These are phyloP conservation scores for Thinopyrum elongatum DNA, from an alignment of 176 grass and related monocot genomes.

Conservation along the genomic window DNA sequence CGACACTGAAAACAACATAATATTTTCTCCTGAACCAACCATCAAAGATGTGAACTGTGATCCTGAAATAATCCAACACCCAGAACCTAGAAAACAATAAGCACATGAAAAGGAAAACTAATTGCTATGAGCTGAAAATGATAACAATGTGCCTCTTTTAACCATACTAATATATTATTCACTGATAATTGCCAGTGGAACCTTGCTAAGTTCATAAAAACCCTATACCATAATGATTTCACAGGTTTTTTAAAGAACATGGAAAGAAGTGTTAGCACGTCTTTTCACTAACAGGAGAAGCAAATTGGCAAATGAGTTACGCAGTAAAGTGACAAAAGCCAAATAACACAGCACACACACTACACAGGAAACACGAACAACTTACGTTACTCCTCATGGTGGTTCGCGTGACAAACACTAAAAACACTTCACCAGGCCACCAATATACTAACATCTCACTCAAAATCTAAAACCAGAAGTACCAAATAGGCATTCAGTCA, in stretches of 20 bases:
- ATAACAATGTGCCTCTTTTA: not conserved
- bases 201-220: not conserved
- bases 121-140: conserved; percentile 4
- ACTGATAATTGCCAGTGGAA: not conserved
- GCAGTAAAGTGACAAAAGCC: not conserved
- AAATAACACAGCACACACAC: not conserved
- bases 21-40: conserved; percentile 1
- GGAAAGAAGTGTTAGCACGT: not conserved
- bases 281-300: not conserved
- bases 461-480: not conserved
- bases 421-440: not conserved
- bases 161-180: conserved; percentile 1
- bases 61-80: not conserved
- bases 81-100: conserved; percentile 10
- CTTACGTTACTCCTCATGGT: not conserved
- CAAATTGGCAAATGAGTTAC: not conserved
- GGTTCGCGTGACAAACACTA: not conserved
- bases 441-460: not conserved
- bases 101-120: not conserved
- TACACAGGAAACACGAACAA: not conserved
- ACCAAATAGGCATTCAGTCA: not conserved
- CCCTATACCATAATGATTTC: not conserved
- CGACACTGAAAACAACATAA: not conserved
- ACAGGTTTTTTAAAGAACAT: not conserved
- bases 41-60: conserved; percentile 8